Percentiles rank a stretch among this genome's conserved stretches.
Evolutionary conservation across 1,284 basidiomycete genomes (phyloP).

Genomic region (Gymnopus androsaceus): DNA sequence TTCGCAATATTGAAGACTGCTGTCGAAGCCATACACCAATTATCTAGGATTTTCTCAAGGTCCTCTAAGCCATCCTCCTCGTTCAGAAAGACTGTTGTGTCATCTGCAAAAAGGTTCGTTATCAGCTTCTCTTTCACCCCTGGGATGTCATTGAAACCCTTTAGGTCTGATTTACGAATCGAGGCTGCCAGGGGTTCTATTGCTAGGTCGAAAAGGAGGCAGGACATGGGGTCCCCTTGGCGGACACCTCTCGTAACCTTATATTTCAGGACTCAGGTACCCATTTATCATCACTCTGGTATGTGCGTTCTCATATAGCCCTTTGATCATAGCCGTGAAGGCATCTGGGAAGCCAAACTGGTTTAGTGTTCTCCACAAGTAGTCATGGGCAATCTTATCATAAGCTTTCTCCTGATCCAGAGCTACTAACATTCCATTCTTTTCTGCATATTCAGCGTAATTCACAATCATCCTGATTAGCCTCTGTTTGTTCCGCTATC

Average conservation of each 20-base stretch:
- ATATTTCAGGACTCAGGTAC: conserved; percentile 12
- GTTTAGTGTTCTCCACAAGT: conserved; percentile 22
- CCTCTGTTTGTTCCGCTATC: conserved; percentile 22
- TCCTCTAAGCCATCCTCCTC: conserved; percentile 5
- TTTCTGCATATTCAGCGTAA: conserved; percentile 23
- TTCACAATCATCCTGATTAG: conserved; percentile 22
- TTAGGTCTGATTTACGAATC: conserved; percentile 7
- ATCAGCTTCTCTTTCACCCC: conserved; percentile 11
- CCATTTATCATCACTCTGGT: conserved; percentile 27
- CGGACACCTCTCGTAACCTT: conserved; percentile 22
- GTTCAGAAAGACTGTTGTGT: conserved; percentile 16
- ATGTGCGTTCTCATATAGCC: conserved; percentile 23
- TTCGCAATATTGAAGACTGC: conserved; percentile 27
- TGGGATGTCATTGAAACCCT: conserved; percentile 15
- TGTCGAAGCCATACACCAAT: conserved; percentile 21
- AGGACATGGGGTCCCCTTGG: conserved; percentile 30
- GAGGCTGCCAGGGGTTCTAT: conserved; percentile 21
- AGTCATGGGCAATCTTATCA: conserved; percentile 26
- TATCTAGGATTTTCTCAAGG: conserved; percentile 17
- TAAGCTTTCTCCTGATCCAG: conserved; percentile 26
- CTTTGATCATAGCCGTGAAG: conserved; percentile 18
- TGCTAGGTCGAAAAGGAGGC: conserved; percentile 32
- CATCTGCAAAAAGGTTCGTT: conserved; percentile 21
- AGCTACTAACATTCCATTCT: conserved; percentile 22
- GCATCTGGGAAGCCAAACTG: conserved; percentile 14